phyloP scores from a whole-genome alignment of 2,329 filamentous ascomycete genomes.

The Cladosporium sp. region DNA sequence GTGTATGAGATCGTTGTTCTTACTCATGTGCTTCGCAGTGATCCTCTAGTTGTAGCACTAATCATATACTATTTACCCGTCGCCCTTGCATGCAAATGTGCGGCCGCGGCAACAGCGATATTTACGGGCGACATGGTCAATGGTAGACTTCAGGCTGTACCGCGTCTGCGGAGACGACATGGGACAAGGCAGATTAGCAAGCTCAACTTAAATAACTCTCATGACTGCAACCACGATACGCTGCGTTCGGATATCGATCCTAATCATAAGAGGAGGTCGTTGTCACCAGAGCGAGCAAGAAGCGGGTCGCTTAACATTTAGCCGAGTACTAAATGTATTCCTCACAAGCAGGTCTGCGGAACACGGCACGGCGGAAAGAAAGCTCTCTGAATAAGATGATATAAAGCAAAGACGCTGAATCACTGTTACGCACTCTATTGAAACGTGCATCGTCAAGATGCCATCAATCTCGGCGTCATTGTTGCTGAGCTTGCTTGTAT shows the following conservation, averaged over 20 bases:
- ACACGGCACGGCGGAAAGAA: not conserved
- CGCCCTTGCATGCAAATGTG: not conserved
- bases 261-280: not conserved
- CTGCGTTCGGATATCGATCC: not conserved
- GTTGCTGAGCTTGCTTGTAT: not conserved
- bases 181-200: not conserved
- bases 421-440: not conserved
- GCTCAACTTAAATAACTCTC: not conserved
- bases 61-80: too few species aligned
- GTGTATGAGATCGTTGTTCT: not conserved
- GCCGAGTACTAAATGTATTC: not conserved
- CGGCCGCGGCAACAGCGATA: too few species aligned
- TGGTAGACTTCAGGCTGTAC: not conserved
- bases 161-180: not conserved
- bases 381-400: not conserved
- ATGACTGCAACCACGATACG: not conserved
- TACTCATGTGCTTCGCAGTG: not conserved
- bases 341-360: not conserved
- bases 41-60: too few species aligned
- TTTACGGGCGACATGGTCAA: not conserved
- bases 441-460: not conserved
- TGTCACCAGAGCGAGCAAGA: not conserved
- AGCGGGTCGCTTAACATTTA: constrained; percentile 1
- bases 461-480: not conserved
- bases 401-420: not conserved